These are phyloP conservation scores for Nannochloropsis oceanica DNA, from an alignment of 108 stramenopile genomes.

Conservation along the genomic window DNA sequence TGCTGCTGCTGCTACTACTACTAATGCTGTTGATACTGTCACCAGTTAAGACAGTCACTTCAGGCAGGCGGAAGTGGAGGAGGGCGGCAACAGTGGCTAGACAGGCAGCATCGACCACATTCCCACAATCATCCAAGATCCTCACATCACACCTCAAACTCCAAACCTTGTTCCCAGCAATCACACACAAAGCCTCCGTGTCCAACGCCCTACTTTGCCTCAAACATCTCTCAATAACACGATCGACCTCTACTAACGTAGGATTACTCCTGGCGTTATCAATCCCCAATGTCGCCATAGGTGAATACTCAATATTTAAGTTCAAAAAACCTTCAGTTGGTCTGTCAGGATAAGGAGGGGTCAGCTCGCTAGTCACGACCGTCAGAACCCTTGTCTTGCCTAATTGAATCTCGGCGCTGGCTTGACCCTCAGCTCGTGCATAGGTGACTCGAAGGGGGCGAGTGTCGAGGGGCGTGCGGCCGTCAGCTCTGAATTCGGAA, in stretches of 20 bases:
- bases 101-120: conserved; percentile 61
- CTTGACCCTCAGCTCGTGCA: conserved; percentile 18
- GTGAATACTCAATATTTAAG: conserved; percentile 62
- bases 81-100: conserved; percentile 75
- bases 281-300: conserved; percentile 59
- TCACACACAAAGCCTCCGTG: conserved; percentile 69
- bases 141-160: conserved; percentile 52
- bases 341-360: conserved; percentile 62
- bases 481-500: not conserved
- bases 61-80: conserved; percentile 68
- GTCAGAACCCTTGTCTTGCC: conserved; percentile 18
- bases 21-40: not conserved
- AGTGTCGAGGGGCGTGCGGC: conserved; percentile 10
- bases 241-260: conserved; percentile 33
- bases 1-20: not conserved
- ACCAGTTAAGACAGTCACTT: conserved; percentile 36
- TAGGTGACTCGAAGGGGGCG: conserved; percentile 4
- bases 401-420: conserved; percentile 20
- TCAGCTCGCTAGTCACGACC: conserved; percentile 37
- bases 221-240: conserved; percentile 17
- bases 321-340: conserved; percentile 66
- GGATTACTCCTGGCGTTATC: conserved; percentile 46
- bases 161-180: conserved; percentile 67
- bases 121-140: conserved; percentile 65
- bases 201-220: conserved; percentile 44